Conservation (phyloP, 2,329 filamentous ascomycete genomes). For the Thyridium curvatum region DNA sequence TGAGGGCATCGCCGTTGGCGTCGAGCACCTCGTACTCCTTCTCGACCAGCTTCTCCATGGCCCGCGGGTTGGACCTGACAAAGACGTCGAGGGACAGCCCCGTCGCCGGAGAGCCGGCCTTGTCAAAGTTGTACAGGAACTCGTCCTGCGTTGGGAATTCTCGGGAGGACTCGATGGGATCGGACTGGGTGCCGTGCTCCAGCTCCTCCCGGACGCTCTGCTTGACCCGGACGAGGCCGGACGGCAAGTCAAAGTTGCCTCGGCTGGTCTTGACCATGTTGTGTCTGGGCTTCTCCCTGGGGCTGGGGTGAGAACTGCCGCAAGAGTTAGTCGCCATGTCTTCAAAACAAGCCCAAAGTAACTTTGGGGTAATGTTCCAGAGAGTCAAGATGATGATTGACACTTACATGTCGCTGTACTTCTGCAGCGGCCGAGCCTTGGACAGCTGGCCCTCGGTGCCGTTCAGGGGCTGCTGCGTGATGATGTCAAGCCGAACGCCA, state of each 20-base stretch:
- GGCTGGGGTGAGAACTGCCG: constrained; percentile 5
- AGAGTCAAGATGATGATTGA: not conserved
- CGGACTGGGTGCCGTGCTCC: constrained; percentile 17
- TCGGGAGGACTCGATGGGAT: constrained; percentile 11
- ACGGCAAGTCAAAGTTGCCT: constrained; percentile 15
- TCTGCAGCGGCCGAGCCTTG: constrained; percentile 26
- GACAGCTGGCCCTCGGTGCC: constrained; percentile 21
- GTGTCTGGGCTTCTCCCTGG: constrained; percentile 12
- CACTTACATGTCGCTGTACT: constrained; percentile 25
- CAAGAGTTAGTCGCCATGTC: constrained; percentile 7
- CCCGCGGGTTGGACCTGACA: constrained; percentile 25
- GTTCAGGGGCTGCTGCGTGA: constrained; percentile 9
- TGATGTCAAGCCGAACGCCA: constrained; percentile 14
- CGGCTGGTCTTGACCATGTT: constrained; percentile 32
- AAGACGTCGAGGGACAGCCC: constrained; percentile 30
- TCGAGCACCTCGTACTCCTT: constrained; percentile 43
- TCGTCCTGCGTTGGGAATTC: constrained; percentile 21
- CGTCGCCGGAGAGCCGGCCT: constrained; percentile 27
- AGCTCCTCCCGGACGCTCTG: constrained; percentile 26
- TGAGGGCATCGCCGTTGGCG: constrained; percentile 34
- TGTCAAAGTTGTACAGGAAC: constrained; percentile 38
- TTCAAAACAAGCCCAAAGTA: no score
- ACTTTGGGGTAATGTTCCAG: no score
- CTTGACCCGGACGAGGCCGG: constrained; percentile 23
- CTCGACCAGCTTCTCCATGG: constrained; percentile 38